Base-by-base conservation (phyloP, 208 protist species). In the Acanthamoeba royreba region DNA sequence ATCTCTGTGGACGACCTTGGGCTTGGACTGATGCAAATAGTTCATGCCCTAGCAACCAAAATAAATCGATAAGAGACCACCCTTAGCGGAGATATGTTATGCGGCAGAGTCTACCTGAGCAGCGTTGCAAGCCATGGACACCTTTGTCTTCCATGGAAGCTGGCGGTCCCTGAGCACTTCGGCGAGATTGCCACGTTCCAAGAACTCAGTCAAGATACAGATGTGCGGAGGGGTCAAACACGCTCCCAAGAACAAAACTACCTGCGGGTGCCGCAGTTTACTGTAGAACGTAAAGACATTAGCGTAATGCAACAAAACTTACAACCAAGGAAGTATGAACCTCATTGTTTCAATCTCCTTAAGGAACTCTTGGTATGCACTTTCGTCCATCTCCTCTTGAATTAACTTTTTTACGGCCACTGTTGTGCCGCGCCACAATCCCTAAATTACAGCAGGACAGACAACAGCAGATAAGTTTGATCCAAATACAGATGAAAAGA, bases 11-110 rank as follows among this genome's bases (percentile, higher is more conserved):
- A 90, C 83, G 25, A 90, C 53, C 83, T 90, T 90, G 53, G 83
- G 83, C 83, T 90, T 90, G 83, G 83, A 90, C 53, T 90, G 83
- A n/a, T 90, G 83, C 15, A 90, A 52, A 35, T 90, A 90, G 52
- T 90, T 90, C 83, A 90, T 90, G 25, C 83, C 83, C 53, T 58
- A n/a, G 13, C 49, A 58, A 58, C 49, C 13, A 58, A 58, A 58
- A 58, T n/a, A 58, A 58, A 58, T n/a, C 22, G 49, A 58, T 58
- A 58, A 13, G 22, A 58, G 13, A 58, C 13, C 13, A 58, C 22
- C 13, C 13, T 58, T 58, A 22, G 22, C 22, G 13, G 13, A n/a
- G 13, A 13, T 58, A n/a, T 58, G 49, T 58, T 22, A 58, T 58
- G 49, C 15, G 49, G 49, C 15, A 22, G 49, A 22, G 49, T 22